A percentile compares a stretch with the other conserved stretches of the same genome.
phyloP scores from a whole-genome alignment of 345 rosid species.

The Salix arbutifolia region DNA sequence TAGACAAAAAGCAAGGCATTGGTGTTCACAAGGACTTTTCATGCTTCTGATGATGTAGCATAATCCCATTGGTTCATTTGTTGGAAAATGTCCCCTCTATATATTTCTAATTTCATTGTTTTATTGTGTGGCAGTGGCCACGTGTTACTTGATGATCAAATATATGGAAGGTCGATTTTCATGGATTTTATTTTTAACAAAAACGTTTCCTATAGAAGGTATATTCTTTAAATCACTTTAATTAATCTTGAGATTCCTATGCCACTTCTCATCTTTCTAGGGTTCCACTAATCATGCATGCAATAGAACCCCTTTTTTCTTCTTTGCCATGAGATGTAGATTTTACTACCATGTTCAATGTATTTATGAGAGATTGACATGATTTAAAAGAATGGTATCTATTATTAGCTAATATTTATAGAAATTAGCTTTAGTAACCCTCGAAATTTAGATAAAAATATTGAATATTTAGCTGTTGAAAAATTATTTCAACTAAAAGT shows the following conservation, averaged over 20 bases:
- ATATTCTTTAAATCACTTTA: too few species aligned
- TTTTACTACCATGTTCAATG: too few species aligned
- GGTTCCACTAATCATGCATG: too few species aligned
- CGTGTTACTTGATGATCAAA: neutral
- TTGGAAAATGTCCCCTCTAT: neutral
- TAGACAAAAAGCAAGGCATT: conserved; percentile 4
- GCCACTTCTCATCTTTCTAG: too few species aligned
- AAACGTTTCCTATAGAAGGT: neutral
- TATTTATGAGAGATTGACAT: neutral
- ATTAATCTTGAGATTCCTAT: too few species aligned
- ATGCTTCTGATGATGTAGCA: conserved; percentile 7
- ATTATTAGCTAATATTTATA: too few species aligned
- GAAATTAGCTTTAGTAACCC: too few species aligned
- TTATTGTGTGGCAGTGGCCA: neutral
- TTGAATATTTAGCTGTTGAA: neutral
- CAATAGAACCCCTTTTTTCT: too few species aligned
- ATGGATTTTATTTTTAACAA: neutral
- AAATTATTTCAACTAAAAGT: too few species aligned
- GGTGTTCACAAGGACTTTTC: neutral
- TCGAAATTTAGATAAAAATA: too few species aligned
- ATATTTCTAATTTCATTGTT: neutral
- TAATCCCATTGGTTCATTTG: conserved; percentile 3
- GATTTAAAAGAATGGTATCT: too few species aligned
- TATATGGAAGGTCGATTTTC: neutral
- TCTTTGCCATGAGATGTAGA: too few species aligned